These are phyloP conservation scores for Keqinozyma sinolaborantium DNA, from an alignment of 1,139 yeast genomes.

Conservation along the genomic window DNA sequence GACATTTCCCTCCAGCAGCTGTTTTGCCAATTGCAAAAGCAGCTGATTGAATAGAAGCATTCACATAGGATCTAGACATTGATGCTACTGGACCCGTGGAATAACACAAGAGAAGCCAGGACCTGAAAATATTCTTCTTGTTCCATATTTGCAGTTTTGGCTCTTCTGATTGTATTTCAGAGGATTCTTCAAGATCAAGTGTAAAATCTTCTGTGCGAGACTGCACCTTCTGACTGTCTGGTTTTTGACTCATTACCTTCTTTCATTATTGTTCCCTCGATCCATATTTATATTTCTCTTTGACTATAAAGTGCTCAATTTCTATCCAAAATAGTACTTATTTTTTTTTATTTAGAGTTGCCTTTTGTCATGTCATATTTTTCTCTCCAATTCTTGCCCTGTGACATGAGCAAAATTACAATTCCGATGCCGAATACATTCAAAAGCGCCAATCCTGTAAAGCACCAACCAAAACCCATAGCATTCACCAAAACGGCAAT, in stretches of 20 bases:
- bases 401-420: constrained; percentile 19
- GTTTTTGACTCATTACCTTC: constrained; percentile 3
- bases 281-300: not conserved
- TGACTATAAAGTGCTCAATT: no score
- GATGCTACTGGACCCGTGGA: constrained; percentile 40
- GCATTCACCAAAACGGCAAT: constrained; percentile 33
- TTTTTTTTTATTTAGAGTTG: no score
- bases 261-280: constrained; percentile 2
- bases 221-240: constrained; percentile 2
- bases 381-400: constrained; percentile 28
- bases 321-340: no score
- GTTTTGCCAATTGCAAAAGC: constrained; percentile 31
- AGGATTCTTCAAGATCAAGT: no score
- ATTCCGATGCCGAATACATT: constrained; percentile 30
- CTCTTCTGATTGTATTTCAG: constrained; percentile 1
- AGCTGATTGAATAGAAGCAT: constrained; percentile 40
- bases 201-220: no score
- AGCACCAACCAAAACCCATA: constrained; percentile 61
- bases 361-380: no score
- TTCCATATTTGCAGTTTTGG: no score
- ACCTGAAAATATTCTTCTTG: constrained; percentile 15
- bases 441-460: constrained; percentile 49
- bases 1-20: constrained; percentile 22
- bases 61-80: constrained; percentile 41
- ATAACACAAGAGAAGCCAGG: constrained; percentile 29